phyloP scores from a whole-genome alignment of 148 eudicot species.

The Chenopodium formosanum region DNA sequence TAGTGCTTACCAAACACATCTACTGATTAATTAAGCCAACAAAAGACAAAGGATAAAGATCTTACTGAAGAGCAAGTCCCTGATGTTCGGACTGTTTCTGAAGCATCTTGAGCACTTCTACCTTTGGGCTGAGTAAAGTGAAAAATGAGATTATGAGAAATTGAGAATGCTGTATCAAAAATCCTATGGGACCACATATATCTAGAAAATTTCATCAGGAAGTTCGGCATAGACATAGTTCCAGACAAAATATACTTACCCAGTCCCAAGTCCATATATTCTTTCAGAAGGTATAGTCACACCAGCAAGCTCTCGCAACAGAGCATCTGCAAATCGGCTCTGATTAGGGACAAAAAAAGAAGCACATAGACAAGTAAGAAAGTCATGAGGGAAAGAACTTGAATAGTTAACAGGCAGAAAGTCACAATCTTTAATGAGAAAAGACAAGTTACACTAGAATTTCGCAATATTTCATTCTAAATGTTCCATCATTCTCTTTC shows the following conservation, averaged over 20 bases:
- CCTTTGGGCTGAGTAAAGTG: constrained; percentile 66
- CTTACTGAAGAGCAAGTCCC: constrained; percentile 85
- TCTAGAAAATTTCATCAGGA: not conserved
- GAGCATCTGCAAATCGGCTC: constrained; percentile 94
- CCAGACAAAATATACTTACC: constrained; percentile 46
- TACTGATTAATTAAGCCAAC: not conserved
- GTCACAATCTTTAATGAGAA: not conserved
- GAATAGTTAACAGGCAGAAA: not conserved
- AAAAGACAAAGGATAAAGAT: constrained; percentile 25
- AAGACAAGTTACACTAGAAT: not conserved
- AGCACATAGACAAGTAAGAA: not conserved
- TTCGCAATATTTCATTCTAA: not conserved
- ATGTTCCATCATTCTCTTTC: not conserved
- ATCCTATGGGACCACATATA: not conserved
- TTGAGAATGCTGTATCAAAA: not conserved
- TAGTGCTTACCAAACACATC: not conserved
- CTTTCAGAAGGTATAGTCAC: constrained; percentile 83
- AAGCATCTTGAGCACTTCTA: constrained; percentile 88
- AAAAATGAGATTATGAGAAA: constrained; percentile 3
- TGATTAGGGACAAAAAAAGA: constrained; percentile 25
- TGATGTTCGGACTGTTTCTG: constrained; percentile 86
- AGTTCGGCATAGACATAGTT: not conserved
- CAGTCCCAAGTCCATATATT: constrained; percentile 89
- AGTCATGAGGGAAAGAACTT: not conserved
- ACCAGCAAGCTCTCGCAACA: constrained; percentile 87